Base-by-base conservation (phyloP, 164 flowering plant species). In the Pachysandra terminalis region DNA sequence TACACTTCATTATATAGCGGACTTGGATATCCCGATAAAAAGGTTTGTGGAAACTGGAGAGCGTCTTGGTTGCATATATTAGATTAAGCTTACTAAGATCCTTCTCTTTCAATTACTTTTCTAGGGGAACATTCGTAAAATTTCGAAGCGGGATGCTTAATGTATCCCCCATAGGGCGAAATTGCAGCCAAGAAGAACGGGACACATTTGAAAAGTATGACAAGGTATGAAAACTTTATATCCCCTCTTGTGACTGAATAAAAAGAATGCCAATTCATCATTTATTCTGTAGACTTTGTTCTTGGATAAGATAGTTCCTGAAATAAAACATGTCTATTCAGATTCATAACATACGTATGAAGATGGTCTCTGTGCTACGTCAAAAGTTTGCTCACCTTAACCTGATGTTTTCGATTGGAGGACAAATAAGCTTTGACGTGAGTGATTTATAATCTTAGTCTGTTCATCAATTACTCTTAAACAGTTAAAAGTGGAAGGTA, bases 361-460 rank as follows among this genome's bases (percentile, higher is more conserved):
- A 84, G 73, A 93, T 96, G 99, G 90, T 96, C 14, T 82, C 90
- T 60, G 74, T 89, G 27, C 96, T 93, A 49, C 84, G 87, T 3
- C 91, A 93, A 80, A 90, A 88, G 77, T 96, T 96, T 88, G 85
- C 88, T 27, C 91, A 96, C 73, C 82, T 87, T 63, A 90, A 93
- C 77, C 80, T 96, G 72, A 90, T 98, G 64, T 96, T 93, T 82
- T 90, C 99, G 23, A 93, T 96, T 22, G 99, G 99, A 41, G 98
- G 99, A 63, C 96, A 96, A 76, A 96, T 96, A 75, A 96, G 99
- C 78, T 96, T 96, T 78, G 99, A 96, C 76, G 99, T 93, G 73
- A 86, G 99, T 77, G 56, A 49, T 15, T 37, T 17, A 19, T 27
- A 14, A 59, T 22, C 27, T 68, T 16, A 19, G 35, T 32, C 25